Evolutionary conservation across 495 filamentous ascomycete genomes (phyloP), one percentile per base, ranked within the genome.

Genomic region (Hypomontagnella submonticulosa): DNA sequence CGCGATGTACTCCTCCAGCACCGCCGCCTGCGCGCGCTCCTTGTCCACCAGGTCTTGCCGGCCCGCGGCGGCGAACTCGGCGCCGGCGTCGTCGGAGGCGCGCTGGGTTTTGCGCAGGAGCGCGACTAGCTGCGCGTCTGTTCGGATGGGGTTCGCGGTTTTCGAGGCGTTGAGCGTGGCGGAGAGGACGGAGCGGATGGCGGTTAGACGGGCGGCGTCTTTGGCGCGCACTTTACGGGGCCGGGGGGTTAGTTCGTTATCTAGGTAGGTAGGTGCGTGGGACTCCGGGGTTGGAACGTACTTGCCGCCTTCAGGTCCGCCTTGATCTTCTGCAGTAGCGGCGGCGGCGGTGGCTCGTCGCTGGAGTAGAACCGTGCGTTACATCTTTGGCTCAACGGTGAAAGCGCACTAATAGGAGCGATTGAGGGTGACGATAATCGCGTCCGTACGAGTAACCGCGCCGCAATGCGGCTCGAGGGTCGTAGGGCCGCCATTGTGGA

Each of bases 231-330:
- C 65, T n/a, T n/a, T 68, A 15, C 1, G 48, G 18, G 23, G 47
- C 4, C 6, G 52, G 9, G 12, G 0, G 27, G 40, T 48, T 47
- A 50, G n/a, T n/a, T 47, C 6, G 15, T 30, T 20, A 16, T 38
- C 10, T 47, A 47, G 8, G 54, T 36, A 16, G 15, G 19, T 13
- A n/a, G 7, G 13, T 11, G 15, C 16, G 15, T 13, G n/a, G 5
- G 46, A 8, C 12, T 11, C 20, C 20, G 46, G 4, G 32, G 6
- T 23, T 59, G 11, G 38, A 8, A 63, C 64, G 58, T 58, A 67
- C 64, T 86, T 44, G 86, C 84, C 34, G 77, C 72, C 72, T 88
- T 88, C 52, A 88, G 74, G 61, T 88, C 86, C 43, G 73, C 75
- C 51, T 85, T 87, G 56, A 81, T 62, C 66, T 73, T 83, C 42